Conservation (phyloP, 768 basidiomycete genomes). For the Chalciporus pseudorubinellus region DNA sequence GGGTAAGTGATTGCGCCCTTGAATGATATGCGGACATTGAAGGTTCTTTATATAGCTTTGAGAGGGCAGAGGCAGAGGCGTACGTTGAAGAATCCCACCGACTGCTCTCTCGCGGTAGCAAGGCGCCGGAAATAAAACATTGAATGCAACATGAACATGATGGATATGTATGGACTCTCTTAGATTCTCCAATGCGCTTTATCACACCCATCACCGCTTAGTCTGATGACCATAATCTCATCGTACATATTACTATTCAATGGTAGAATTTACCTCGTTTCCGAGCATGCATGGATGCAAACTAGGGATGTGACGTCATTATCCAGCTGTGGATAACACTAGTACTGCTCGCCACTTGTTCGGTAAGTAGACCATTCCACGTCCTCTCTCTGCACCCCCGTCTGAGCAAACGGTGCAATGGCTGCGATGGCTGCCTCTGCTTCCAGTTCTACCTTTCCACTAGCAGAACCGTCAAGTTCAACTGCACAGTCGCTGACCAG, state of each 20-base stretch:
- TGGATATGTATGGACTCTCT: not conserved
- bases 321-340: not conserved
- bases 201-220: conserved; percentile 21
- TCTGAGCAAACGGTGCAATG: not conserved
- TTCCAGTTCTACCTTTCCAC: not conserved
- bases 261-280: not conserved
- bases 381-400: too few relatives aligned
- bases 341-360: too few relatives aligned
- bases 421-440: not conserved
- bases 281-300: not conserved
- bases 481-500: not conserved
- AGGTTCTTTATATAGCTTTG: conserved; percentile 46
- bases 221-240: conserved; percentile 1
- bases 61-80: conserved; percentile 61
- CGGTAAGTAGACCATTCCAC: too few relatives aligned
- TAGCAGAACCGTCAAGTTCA: not conserved
- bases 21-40: conserved; percentile 18
- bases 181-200: conserved; percentile 2
- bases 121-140: conserved; percentile 26
- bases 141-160: conserved; percentile 14
- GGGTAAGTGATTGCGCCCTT: conserved; percentile 48
- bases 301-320: not conserved
- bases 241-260: not conserved
- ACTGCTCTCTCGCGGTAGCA: conserved; percentile 39
- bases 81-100: conserved; percentile 63